Conservation (phyloP, 805 yeast species). For the Hanseniaspora lachancei region DNA sequence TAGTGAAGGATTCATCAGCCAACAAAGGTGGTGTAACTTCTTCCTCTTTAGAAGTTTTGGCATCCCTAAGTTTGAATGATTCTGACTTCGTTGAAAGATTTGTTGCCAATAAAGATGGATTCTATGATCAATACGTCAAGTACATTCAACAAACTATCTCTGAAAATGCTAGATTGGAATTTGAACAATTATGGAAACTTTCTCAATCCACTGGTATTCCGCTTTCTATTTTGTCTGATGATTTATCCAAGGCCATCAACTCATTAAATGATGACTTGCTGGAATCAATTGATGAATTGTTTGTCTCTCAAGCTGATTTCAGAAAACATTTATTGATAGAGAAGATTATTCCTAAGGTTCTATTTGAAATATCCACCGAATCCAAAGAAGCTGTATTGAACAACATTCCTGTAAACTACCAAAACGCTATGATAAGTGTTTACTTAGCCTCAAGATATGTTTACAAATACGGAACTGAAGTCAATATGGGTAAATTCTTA, state of each 20-base stretch:
- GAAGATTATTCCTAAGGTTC: conserved; percentile 65
- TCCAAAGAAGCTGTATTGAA: conserved; percentile 41
- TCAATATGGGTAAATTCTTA: conserved; percentile 67
- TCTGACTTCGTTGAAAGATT: conserved; percentile 64
- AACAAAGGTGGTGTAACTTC: conserved; percentile 98
- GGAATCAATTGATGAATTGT: conserved; percentile 54
- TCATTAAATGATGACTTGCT: conserved; percentile 76
- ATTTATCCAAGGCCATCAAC: conserved; percentile 69
- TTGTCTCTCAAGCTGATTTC: conserved; percentile 67
- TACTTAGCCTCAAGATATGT: conserved; percentile 75
- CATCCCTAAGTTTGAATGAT: conserved; percentile 84
- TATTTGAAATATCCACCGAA: conserved; percentile 53
- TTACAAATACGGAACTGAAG: conserved; percentile 64
- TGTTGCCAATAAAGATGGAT: conserved; percentile 39
- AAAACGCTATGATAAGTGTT: conserved; percentile 79
- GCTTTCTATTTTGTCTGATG: conserved; percentile 59
- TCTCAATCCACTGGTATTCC: conserved; percentile 52
- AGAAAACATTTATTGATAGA: conserved; percentile 56
- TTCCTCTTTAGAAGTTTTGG: conserved; percentile 86
- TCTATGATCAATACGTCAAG: conserved; percentile 65
- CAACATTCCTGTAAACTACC: conserved; percentile 77
- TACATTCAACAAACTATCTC: conserved; percentile 69
- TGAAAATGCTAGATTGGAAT: conserved; percentile 70
- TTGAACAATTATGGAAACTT: conserved; percentile 74
- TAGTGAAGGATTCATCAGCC: conserved; percentile 92